phyloP scores from a whole-genome alignment of 2,329 filamentous ascomycete genomes.

The Fusarium armeniacum region DNA sequence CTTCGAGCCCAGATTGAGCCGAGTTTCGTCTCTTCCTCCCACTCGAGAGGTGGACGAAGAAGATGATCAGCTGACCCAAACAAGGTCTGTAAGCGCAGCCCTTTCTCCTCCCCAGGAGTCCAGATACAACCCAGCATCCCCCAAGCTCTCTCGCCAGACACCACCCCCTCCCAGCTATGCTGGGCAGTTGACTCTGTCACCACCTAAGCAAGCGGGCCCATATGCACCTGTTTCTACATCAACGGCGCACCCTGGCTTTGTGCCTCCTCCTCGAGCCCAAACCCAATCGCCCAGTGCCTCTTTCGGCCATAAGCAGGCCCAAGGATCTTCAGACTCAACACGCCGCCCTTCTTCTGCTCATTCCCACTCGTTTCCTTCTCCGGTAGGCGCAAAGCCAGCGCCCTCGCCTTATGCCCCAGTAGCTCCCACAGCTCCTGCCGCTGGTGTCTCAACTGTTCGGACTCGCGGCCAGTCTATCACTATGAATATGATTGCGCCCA shows the following conservation, averaged over 20 bases:
- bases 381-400: conserved; percentile 47
- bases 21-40: conserved; percentile 70
- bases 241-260: conserved; percentile 59
- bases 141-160: conserved; percentile 59
- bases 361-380: conserved; percentile 59
- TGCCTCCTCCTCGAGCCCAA: conserved; percentile 70
- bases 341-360: conserved; percentile 69
- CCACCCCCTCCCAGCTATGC: conserved; percentile 63
- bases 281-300: conserved; percentile 72
- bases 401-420: conserved; percentile 50
- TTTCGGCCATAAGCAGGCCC: conserved; percentile 55
- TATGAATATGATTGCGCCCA: conserved; percentile 72
- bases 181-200: conserved; percentile 64
- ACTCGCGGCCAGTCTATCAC: conserved; percentile 67
- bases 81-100: conserved; percentile 48
- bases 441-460: conserved; percentile 51
- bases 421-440: conserved; percentile 19
- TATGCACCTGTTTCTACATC: conserved; percentile 62
- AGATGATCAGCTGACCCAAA: conserved; percentile 54
- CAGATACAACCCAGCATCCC: conserved; percentile 57
- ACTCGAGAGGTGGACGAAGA: conserved; percentile 75
- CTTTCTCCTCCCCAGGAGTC: conserved; percentile 52
- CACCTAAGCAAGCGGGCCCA: conserved; percentile 67
- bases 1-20: conserved; percentile 68
- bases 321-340: conserved; percentile 58